Percentiles rank a stretch among this genome's conserved stretches.
These are phyloP conservation scores for Lasiosphaeria ovina DNA, from an alignment of 495 filamentous ascomycete species.

Conservation along the genomic window DNA sequence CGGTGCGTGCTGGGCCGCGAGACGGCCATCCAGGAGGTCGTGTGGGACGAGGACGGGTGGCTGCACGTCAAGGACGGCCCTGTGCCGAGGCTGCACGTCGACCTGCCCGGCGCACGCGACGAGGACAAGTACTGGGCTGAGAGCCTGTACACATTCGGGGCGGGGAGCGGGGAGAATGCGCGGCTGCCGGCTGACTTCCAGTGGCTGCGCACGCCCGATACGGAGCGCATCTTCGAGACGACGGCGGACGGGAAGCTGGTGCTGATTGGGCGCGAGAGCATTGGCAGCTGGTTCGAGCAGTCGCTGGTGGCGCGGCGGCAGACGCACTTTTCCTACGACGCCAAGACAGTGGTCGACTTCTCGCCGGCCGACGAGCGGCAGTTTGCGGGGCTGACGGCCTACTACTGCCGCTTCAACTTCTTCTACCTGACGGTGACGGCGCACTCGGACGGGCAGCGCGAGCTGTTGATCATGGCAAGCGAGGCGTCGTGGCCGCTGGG, in stretches of 20 bases:
- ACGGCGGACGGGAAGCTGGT: slow-evolving; percentile 38
- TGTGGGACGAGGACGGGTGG: slow-evolving; percentile 55
- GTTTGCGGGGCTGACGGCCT: slow-evolving; percentile 56
- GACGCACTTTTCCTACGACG: slow-evolving; percentile 56
- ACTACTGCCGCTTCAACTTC: slow-evolving; percentile 59
- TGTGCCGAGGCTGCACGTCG: slow-evolving; percentile 51
- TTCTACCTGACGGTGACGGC: slow-evolving; percentile 58
- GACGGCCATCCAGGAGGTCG: slow-evolving; percentile 53
- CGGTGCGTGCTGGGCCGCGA: slow-evolving; percentile 57
- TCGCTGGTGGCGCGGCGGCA: slow-evolving; percentile 53
- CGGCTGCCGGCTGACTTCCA: slow-evolving; percentile 52
- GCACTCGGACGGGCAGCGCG: slow-evolving; percentile 50
- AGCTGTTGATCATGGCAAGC: slow-evolving; percentile 50
- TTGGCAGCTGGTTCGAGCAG: slow-evolving; percentile 58
- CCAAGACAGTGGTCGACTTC: slow-evolving; percentile 54
- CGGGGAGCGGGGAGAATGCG: slow-evolving; percentile 11
- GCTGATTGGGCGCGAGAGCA: slow-evolving; percentile 48
- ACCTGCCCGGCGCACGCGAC: slow-evolving; percentile 47
- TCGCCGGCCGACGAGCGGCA: slow-evolving; percentile 52
- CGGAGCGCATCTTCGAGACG: slow-evolving; percentile 50
- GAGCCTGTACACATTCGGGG: slow-evolving; percentile 48
- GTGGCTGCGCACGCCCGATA: slow-evolving; percentile 55
- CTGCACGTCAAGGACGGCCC: slow-evolving; percentile 56
- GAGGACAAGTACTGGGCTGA: slow-evolving; percentile 53
- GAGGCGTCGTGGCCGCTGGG: slow-evolving; percentile 52